Conservation (phyloP, 2,329 filamentous ascomycete species). For the Fonsecaea erecta region DNA sequence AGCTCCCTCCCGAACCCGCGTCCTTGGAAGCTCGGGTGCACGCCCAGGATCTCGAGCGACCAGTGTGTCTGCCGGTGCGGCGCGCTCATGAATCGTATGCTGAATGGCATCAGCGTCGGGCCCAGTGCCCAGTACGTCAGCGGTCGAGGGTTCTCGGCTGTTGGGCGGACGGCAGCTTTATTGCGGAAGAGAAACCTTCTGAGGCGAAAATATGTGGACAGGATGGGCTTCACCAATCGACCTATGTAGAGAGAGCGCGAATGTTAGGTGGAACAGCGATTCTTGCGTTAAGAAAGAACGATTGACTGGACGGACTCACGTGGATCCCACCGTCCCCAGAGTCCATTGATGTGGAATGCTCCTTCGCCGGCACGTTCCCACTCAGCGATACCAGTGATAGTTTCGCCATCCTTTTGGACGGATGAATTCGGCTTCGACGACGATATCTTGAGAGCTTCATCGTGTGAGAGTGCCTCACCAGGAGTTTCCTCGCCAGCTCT, state of each 20-base stretch:
- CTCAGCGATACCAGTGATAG: constrained; percentile 28
- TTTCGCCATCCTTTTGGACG: neutral
- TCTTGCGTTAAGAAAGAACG: too few relatives aligned
- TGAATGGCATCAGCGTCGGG: constrained; percentile 10
- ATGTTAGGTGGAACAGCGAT: too few relatives aligned
- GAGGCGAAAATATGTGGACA: constrained; percentile 11
- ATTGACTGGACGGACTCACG: constrained; percentile 14
- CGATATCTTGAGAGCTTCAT: neutral
- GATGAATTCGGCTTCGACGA: neutral
- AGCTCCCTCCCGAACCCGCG: constrained; percentile 25
- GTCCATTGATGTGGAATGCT: constrained; percentile 19
- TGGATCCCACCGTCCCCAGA: constrained; percentile 31
- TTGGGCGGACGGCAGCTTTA: constrained; percentile 34
- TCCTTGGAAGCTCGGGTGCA: constrained; percentile 24
- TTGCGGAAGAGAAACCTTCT: constrained; percentile 13
- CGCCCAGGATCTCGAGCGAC: constrained; percentile 27
- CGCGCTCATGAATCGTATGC: constrained; percentile 15
- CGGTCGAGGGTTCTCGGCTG: constrained; percentile 40
- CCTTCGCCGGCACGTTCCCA: constrained; percentile 25
- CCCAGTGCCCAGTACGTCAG: constrained; percentile 24
- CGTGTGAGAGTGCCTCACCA: neutral
- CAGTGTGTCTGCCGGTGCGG: constrained; percentile 27
- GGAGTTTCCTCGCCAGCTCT: neutral
- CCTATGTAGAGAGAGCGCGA: neutral
- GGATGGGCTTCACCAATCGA: constrained; percentile 13